Conservation (phyloP, 768 basidiomycete species). For the Amanita exitialis region DNA sequence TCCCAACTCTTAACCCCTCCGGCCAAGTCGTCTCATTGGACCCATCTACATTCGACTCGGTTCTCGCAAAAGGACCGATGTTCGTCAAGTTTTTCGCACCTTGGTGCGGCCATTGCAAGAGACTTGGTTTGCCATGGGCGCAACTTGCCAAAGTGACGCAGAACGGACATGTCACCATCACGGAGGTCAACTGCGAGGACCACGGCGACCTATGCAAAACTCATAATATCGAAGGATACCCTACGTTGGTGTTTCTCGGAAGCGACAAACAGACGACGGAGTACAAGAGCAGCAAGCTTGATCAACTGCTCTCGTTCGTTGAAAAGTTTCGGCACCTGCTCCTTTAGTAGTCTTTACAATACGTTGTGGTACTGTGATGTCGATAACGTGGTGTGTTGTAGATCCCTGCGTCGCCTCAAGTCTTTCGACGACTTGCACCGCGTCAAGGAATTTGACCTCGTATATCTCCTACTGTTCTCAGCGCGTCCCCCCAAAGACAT, state of each 20-base stretch:
- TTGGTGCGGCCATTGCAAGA: conserved; percentile 96
- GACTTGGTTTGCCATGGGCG: conserved; percentile 75
- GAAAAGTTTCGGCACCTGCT: conserved; percentile 62
- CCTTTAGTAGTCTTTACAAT: too few relatives aligned
- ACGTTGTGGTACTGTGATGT: too few relatives aligned
- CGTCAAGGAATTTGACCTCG: conserved; percentile 36
- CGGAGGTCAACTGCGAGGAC: conserved; percentile 84
- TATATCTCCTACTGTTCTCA: conserved; percentile 49
- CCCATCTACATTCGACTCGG: conserved; percentile 25
- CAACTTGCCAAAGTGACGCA: conserved; percentile 66
- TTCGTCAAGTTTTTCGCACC: too few relatives aligned
- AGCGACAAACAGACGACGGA: conserved; percentile 51
- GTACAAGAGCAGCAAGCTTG: conserved; percentile 64
- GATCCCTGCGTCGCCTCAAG: too few relatives aligned
- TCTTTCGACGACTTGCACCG: too few relatives aligned
- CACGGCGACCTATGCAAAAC: conserved; percentile 54
- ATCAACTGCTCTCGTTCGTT: conserved; percentile 63
- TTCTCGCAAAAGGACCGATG: too few relatives aligned
- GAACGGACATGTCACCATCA: conserved; percentile 54
- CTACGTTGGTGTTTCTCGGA: conserved; percentile 65
- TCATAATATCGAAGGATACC: conserved; percentile 63
- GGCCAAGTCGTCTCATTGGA: conserved; percentile 29
- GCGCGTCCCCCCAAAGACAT: conserved; percentile 20
- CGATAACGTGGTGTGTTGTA: too few relatives aligned
- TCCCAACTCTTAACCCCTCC: conserved; percentile 21